Conservation (phyloP, 768 basidiomycete genomes). For the Hypholoma sublateritium region DNA sequence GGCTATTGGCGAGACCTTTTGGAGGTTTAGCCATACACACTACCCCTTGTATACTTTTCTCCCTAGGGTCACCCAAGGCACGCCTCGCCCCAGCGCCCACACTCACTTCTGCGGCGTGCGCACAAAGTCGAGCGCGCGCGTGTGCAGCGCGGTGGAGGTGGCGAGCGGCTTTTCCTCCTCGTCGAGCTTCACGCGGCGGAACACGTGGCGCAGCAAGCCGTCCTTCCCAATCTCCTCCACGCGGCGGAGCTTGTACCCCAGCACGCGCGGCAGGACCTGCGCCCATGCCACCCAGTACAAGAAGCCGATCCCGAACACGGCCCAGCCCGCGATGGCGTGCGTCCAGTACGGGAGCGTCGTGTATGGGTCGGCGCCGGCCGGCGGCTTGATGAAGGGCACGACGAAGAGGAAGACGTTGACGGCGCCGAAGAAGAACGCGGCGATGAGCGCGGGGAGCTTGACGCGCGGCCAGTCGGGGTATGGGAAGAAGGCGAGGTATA, state of each 20-base stretch:
- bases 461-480: conserved; percentile 27
- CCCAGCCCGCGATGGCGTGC: conserved; percentile 39
- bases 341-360: conserved; percentile 57
- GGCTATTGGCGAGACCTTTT: too few relatives aligned
- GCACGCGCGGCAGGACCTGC: conserved; percentile 26
- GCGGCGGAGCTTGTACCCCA: conserved; percentile 29
- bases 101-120: too few relatives aligned
- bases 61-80: too few relatives aligned
- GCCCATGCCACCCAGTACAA: conserved; percentile 35
- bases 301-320: conserved; percentile 36
- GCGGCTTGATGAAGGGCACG: conserved; percentile 54
- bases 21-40: too few relatives aligned
- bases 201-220: conserved; percentile 27
- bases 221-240: conserved; percentile 32
- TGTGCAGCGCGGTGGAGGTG: background rate
- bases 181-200: conserved; percentile 11
- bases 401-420: conserved; percentile 60
- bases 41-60: too few relatives aligned
- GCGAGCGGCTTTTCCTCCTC: background rate
- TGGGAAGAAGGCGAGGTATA: conserved; percentile 33
- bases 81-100: too few relatives aligned
- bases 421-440: conserved; percentile 48
- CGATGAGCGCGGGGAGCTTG: conserved; percentile 16
- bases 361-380: conserved; percentile 46
- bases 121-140: too few relatives aligned